Percentiles rank a stretch among this genome's conserved stretches.
Evolutionary conservation across 2,329 filamentous ascomycete species (phyloP).

Genomic region (Paraconiothyrium brasiliense): DNA sequence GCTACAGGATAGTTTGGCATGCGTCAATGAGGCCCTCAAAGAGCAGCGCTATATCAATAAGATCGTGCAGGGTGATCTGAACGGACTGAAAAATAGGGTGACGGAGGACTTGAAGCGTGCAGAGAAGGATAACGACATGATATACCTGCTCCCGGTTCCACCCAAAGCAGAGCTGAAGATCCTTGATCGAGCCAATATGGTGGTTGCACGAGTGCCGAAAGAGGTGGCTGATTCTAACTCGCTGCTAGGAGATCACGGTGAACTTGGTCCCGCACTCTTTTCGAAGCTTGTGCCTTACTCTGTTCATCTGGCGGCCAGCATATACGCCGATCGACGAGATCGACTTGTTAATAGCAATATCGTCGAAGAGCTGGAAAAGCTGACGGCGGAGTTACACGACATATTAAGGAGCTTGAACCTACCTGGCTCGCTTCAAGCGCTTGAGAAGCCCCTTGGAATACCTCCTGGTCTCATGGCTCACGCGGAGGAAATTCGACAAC

Average conservation of each 20-base stretch:
- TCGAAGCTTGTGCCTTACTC: conserved; percentile 93
- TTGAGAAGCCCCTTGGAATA: conserved; percentile 92
- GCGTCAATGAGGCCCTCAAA: conserved; percentile 85
- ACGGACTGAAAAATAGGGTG: conserved; percentile 81
- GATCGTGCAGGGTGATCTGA: conserved; percentile 81
- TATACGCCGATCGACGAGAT: conserved; percentile 92
- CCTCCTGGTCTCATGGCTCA: conserved; percentile 87
- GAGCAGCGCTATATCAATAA: conserved; percentile 86
- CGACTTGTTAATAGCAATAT: conserved; percentile 89
- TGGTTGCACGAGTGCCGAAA: conserved; percentile 77
- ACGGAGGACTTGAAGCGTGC: conserved; percentile 89
- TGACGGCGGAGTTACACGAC: conserved; percentile 83
- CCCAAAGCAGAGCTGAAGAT: conserved; percentile 87
- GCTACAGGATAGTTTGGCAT: conserved; percentile 80
- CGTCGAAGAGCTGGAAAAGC: conserved; percentile 80
- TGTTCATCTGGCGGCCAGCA: conserved; percentile 92
- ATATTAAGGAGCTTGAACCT: conserved; percentile 83
- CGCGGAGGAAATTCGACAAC: conserved; percentile 91
- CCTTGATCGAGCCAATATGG: conserved; percentile 90
- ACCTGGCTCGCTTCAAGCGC: conserved; percentile 89
- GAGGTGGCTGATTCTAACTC: conserved; percentile 84
- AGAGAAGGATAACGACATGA: conserved; percentile 95
- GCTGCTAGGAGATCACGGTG: conserved; percentile 79
- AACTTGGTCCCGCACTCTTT: conserved; percentile 87
- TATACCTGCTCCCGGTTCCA: conserved; percentile 88